Base-by-base conservation (phyloP, 108 stramenopile species). In the Aurantiochytrium sp. region DNA sequence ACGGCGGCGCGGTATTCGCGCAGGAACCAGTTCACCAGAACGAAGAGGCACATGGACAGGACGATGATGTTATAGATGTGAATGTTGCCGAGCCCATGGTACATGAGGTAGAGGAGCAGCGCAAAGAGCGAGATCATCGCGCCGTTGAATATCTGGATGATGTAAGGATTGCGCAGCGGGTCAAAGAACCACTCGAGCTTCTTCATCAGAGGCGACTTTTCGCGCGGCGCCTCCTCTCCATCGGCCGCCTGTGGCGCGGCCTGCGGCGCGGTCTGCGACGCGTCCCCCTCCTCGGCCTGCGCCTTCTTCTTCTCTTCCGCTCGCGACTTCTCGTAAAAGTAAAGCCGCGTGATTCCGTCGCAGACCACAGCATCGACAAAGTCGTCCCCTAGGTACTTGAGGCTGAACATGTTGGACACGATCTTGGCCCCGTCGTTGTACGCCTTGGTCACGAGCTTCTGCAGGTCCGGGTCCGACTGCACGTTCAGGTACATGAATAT, bases 11-110 rank as follows among this genome's bases (percentile, higher is more conserved):
- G 59, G 34, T 65, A 65, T 19, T 81, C 73, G 45, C 73, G 73
- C 8, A 81, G 50, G 24, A 81, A 81, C 73, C 73, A 81, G 73
- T 81, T 81, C 4, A 81, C 73, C 27, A 30, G 6, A 24, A 41
- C 6, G 12, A 81, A 81, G 30, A 81, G 73, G 12, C 73, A 41
- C 2, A 81, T 15, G 6, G 73, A 81, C 6, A 81, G 73, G n/a
- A 81, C 6, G 27, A 81, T 24, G 27, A 81, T 81, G 73, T 81
- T 81, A 24, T 81, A 81, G 45, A 81, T 81, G 73, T 81, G 73
- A 81, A 81, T 81, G 73, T 81, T 81, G 45, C 73, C 73, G 17
- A 48, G 45, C 6, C 73, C 73, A 48, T 41, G 21, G 45, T 81
- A 81, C 39, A 48, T 30, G 42, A 81, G 45, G 45, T 30, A 48